phyloP scores from a whole-genome alignment of 169 alveolate genomes.

The Eimeria zaria region DNA sequence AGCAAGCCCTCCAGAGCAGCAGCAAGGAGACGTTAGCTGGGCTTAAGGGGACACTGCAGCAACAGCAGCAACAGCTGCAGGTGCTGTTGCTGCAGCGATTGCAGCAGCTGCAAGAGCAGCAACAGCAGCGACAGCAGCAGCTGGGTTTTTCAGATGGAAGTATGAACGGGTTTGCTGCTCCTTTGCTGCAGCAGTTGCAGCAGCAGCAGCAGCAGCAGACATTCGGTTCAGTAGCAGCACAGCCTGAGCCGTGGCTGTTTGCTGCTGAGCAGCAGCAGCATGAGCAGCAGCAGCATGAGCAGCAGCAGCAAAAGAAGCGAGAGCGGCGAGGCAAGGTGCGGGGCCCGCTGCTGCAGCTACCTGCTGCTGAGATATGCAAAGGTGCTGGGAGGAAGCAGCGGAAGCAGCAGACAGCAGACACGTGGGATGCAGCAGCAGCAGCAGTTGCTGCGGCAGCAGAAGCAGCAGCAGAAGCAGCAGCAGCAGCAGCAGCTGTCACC shows the following conservation, averaged over 20 bases:
- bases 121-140: constrained; percentile 12
- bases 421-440: constrained; percentile 49
- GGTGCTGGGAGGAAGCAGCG: background rate
- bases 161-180: background rate
- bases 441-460: constrained; percentile 33
- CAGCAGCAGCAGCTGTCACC: constrained; percentile 35
- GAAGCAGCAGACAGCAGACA: background rate
- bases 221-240: background rate
- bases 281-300: background rate
- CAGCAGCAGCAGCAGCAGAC: constrained; percentile 26
- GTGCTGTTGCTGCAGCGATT: constrained; percentile 15
- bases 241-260: background rate
- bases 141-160: background rate
- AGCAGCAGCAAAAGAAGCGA: constrained; percentile 1
- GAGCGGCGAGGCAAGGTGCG: background rate
- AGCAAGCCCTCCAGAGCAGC: constrained; percentile 38
- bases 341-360: constrained; percentile 33
- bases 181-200: no score
- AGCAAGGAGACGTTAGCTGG: constrained; percentile 13
- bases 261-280: constrained; percentile 8
- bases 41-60: constrained; percentile 18
- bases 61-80: constrained; percentile 48
- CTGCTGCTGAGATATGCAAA: background rate
- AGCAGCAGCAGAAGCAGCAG: constrained; percentile 70
- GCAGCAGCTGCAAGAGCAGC: constrained; percentile 40